Percentiles rank a stretch among this genome's conserved stretches.
Conservation (phyloP, 495 filamentous ascomycete genomes). For the Annulohypoxylon bovei region DNA sequence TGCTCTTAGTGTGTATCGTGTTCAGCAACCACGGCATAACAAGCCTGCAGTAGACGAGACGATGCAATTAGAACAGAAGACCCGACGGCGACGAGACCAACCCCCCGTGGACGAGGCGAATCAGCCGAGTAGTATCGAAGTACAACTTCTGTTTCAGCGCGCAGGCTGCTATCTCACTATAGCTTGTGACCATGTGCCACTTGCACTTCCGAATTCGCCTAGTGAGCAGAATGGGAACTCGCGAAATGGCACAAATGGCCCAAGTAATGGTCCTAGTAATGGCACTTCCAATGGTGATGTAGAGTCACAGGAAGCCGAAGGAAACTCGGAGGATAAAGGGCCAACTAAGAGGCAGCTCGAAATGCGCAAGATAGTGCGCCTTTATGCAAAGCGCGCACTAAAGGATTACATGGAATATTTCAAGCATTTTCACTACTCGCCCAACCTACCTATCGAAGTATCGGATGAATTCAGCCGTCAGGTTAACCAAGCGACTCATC, state of each 20-base stretch:
- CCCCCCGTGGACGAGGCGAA: slow-evolving; percentile 71
- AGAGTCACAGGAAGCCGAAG: slow-evolving; percentile 19
- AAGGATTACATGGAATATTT: slow-evolving; percentile 76
- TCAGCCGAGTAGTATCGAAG: slow-evolving; percentile 76
- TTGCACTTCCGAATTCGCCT: slow-evolving; percentile 53
- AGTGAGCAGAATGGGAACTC: slow-evolving; percentile 17
- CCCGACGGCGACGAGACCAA: slow-evolving; percentile 59
- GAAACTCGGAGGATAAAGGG: slow-evolving; percentile 51
- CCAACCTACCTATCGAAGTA: slow-evolving; percentile 69
- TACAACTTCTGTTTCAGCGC: slow-evolving; percentile 78
- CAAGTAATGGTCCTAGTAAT: slow-evolving; percentile 6
- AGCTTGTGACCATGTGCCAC: slow-evolving; percentile 70
- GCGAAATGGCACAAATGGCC: slow-evolving; percentile 24
- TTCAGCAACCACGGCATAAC: slow-evolving; percentile 55
- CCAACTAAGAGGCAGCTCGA: slow-evolving; percentile 60
- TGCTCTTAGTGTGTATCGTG: slow-evolving; percentile 68
- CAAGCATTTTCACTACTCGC: slow-evolving; percentile 78
- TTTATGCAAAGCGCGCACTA: slow-evolving; percentile 76
- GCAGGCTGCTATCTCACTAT: slow-evolving; percentile 77
- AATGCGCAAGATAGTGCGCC: slow-evolving; percentile 71
- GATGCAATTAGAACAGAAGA: slow-evolving; percentile 48
- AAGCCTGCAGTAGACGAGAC: slow-evolving; percentile 52
- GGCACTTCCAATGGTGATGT: slow-evolving; percentile 26
- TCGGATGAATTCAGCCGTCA: slow-evolving; percentile 74
- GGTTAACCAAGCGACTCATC: slow-evolving; percentile 65